Evolutionary conservation across 306 rosid species (phyloP).

Genomic region (Vicia faba): DNA sequence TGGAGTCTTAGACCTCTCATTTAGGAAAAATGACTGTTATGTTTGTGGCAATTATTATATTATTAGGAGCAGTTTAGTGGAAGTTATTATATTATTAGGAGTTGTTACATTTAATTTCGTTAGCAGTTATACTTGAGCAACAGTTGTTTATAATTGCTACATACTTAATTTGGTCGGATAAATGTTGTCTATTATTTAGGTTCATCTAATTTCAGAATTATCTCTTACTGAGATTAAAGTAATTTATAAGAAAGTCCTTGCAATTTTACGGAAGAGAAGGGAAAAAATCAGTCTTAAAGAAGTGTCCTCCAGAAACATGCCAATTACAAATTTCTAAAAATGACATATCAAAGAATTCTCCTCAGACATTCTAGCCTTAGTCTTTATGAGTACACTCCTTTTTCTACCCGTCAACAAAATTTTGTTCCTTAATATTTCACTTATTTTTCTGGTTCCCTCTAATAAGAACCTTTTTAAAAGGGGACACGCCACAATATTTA

Average conservation of each 20-base stretch:
- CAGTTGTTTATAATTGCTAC: conserved; percentile 9
- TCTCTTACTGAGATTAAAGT: background rate
- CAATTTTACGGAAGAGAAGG: background rate
- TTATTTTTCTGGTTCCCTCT: background rate
- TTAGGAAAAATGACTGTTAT: too few relatives aligned
- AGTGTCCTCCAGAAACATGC: background rate
- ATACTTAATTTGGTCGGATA: conserved; percentile 6
- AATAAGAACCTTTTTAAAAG: background rate
- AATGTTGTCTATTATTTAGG: conserved; percentile 6
- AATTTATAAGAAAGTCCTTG: background rate
- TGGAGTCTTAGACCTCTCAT: background rate
- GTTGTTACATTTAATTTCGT: too few relatives aligned
- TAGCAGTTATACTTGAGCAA: background rate
- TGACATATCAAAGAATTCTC: background rate
- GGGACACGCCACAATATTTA: background rate
- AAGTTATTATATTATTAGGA: too few relatives aligned
- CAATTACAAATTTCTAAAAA: conserved; percentile 3
- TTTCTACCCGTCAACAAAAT: too few relatives aligned
- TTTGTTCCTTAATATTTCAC: background rate
- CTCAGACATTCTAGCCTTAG: background rate
- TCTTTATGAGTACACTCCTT: too few relatives aligned
- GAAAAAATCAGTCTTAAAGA: background rate
- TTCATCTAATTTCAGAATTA: conserved; percentile 1
- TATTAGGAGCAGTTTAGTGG: too few relatives aligned
- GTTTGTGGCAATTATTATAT: too few relatives aligned